Conservation (phyloP, 2,329 filamentous ascomycete species). For the Escovopsis sp. region DNA sequence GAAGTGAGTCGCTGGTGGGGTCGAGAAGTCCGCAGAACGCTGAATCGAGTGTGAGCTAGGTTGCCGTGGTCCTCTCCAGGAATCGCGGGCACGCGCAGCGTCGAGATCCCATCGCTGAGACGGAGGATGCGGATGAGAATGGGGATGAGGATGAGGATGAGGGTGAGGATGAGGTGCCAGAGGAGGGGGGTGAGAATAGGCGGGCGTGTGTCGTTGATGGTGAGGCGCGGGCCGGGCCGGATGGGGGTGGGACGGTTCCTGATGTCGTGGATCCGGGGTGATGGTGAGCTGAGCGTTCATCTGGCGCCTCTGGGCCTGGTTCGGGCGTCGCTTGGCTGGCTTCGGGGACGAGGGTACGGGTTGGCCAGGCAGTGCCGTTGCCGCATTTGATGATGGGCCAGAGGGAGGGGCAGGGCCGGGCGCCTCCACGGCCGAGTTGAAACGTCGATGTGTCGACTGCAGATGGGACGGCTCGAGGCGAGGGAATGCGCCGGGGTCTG, state of each 20-base stretch:
- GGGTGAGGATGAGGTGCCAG: constrained; percentile 4
- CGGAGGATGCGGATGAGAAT: constrained; percentile 9
- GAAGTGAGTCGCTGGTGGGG: background rate
- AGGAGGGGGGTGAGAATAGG: no score
- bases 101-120: constrained; percentile 7
- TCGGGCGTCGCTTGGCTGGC: constrained; percentile 35
- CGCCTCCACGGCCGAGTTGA: no score
- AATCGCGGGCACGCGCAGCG: constrained; percentile 7
- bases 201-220: no score
- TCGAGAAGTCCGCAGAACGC: no score
- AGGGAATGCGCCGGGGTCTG: background rate
- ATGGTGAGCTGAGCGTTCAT: constrained; percentile 46
- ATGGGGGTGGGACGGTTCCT: constrained; percentile 10
- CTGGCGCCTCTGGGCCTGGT: constrained; percentile 49
- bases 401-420: no score
- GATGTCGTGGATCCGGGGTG: constrained; percentile 34
- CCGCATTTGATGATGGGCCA: no score
- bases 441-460: background rate
- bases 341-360: constrained; percentile 12
- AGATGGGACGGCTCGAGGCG: background rate
- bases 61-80: constrained; percentile 9
- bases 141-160: constrained; percentile 8
- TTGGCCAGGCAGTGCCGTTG: background rate
- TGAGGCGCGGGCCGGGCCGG: no score
- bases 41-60: no score